Percentiles rank a stretch among this genome's conserved stretches.
phyloP scores from a whole-genome alignment of 768 basidiomycete species.

The Podaxis mareebaensis region DNA sequence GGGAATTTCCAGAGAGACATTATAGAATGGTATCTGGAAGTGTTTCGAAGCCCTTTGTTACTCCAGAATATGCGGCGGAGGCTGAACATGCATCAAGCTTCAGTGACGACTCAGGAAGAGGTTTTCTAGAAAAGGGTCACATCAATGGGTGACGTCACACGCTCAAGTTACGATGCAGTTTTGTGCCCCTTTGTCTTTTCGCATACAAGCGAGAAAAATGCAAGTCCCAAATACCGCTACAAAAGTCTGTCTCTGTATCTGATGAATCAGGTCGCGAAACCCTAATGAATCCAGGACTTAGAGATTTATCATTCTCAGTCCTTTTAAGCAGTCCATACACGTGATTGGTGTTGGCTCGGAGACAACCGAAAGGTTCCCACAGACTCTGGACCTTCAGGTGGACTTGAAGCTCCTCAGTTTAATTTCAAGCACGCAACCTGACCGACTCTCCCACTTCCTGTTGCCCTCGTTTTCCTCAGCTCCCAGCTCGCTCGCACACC shows the following conservation, averaged over 20 bases:
- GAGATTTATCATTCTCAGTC: neutral
- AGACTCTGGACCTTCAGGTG: slow-evolving; percentile 13
- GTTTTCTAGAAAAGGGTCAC: neutral
- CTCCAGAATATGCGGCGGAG: slow-evolving; percentile 1
- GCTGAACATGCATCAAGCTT: slow-evolving; percentile 14
- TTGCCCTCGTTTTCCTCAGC: slow-evolving; percentile 8
- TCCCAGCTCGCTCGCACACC: slow-evolving; percentile 9
- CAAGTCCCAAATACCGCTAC: no score
- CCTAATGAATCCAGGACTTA: no score
- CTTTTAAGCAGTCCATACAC: slow-evolving; percentile 2
- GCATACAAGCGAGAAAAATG: no score
- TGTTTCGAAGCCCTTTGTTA: slow-evolving; percentile 1
- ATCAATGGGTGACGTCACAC: neutral
- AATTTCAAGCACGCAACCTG: slow-evolving; percentile 21
- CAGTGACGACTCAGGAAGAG: neutral
- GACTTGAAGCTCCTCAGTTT: slow-evolving; percentile 10
- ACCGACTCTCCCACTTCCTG: slow-evolving; percentile 6
- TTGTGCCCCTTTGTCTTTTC: no score
- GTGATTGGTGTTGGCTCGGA: slow-evolving; percentile 12
- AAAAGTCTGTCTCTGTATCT: no score
- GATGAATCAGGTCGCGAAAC: no score
- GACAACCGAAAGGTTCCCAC: slow-evolving; percentile 18
- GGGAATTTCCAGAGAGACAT: slow-evolving; percentile 22
- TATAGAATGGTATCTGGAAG: slow-evolving; percentile 7
- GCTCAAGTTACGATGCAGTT: no score